phyloP scores from a whole-genome alignment of 2,329 filamentous ascomycete genomes.

The Fusarium sp. region DNA sequence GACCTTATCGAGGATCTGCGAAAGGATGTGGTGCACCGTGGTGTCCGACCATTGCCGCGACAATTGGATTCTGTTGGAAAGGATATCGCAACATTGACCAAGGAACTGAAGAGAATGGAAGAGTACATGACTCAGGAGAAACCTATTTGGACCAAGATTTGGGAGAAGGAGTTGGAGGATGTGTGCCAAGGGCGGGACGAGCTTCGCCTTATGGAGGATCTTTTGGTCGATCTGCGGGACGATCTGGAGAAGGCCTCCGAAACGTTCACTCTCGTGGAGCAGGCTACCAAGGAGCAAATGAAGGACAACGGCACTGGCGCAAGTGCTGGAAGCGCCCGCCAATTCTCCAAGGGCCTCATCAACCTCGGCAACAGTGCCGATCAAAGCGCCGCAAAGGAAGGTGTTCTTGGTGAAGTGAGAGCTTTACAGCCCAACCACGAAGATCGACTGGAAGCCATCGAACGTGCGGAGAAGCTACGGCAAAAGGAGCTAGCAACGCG shows the following conservation, averaged over 20 bases:
- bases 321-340: slow-evolving; percentile 63
- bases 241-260: slow-evolving; percentile 94
- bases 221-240: slow-evolving; percentile 90
- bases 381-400: slow-evolving; percentile 87
- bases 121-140: slow-evolving; percentile 93
- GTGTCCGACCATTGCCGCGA: slow-evolving; percentile 88
- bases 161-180: slow-evolving; percentile 96
- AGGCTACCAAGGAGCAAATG: slow-evolving; percentile 98
- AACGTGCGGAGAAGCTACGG: slow-evolving; percentile 91
- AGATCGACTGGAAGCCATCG: slow-evolving; percentile 91
- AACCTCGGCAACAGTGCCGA: slow-evolving; percentile 70
- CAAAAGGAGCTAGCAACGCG: slow-evolving; percentile 88
- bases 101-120: slow-evolving; percentile 93
- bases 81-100: slow-evolving; percentile 83
- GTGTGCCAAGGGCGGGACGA: slow-evolving; percentile 97
- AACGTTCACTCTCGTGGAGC: slow-evolving; percentile 94
- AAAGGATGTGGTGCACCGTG: slow-evolving; percentile 94
- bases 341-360: slow-evolving; percentile 66
- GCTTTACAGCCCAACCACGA: slow-evolving; percentile 96
- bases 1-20: slow-evolving; percentile 96
- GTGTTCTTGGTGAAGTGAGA: slow-evolving; percentile 90
- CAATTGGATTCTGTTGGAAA: slow-evolving; percentile 91
- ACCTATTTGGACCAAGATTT: slow-evolving; percentile 98
- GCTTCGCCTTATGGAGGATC: slow-evolving; percentile 94
- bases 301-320: slow-evolving; percentile 72